These are phyloP conservation scores for Chrysosporium queenslandicum DNA, from an alignment of 2,329 filamentous ascomycete species.

Conservation along the genomic window DNA sequence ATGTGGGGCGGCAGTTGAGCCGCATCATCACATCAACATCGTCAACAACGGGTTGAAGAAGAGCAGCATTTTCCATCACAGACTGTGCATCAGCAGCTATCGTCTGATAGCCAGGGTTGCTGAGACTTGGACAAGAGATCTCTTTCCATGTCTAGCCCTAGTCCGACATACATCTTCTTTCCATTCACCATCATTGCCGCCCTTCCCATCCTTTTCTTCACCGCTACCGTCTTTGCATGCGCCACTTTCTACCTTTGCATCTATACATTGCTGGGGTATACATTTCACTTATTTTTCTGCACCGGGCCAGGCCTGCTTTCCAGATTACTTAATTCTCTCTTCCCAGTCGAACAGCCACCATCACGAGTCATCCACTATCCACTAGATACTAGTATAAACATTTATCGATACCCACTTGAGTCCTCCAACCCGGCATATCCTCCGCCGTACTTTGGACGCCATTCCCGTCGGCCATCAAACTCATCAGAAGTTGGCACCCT, in stretches of 20 bases:
- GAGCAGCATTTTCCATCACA: too few species aligned
- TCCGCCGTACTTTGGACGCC: neutral
- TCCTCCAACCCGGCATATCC: neutral
- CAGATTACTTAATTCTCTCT: neutral
- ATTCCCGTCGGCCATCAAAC: neutral
- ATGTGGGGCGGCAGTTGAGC: too few species aligned
- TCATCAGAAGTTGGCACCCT: neutral
- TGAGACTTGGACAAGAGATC: neutral
- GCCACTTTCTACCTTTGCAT: neutral
- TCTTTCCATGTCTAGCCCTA: neutral
- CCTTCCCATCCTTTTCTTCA: neutral
- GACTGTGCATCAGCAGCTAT: neutral
- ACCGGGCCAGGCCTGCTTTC: neutral
- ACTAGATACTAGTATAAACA: neutral
- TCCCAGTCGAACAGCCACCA: neutral
- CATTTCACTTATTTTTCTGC: neutral
- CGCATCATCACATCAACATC: too few species aligned
- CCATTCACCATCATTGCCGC: neutral
- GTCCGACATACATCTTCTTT: neutral
- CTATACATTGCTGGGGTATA: neutral
- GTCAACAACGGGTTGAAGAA: too few species aligned
- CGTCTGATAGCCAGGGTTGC: neutral
- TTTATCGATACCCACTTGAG: neutral
- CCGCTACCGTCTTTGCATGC: neutral
- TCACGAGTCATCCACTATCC: neutral